These are phyloP conservation scores for Erigeron philadelphicus DNA, from an alignment of 140 eudicot species.

Conservation along the genomic window DNA sequence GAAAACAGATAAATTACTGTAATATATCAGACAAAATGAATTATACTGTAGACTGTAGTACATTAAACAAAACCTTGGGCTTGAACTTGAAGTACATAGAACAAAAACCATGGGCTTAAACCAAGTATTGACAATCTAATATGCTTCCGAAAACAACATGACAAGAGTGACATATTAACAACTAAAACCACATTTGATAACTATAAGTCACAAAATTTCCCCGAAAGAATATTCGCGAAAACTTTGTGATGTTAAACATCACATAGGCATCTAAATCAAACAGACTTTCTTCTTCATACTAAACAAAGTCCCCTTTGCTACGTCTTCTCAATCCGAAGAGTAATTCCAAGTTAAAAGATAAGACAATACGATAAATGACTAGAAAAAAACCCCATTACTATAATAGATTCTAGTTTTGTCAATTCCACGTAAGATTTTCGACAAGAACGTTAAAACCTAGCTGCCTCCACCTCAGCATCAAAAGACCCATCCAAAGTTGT, in stretches of 20 bases:
- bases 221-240: slow-evolving; percentile 1
- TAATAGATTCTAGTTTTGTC: slow-evolving; percentile 3
- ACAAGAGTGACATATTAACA: background rate
- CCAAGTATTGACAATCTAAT: background rate
- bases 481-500: slow-evolving; percentile 7
- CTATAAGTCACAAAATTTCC: background rate
- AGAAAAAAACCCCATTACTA: slow-evolving; percentile 1
- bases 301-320: background rate
- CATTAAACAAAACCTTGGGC: no score
- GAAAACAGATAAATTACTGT: no score
- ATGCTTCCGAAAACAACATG: background rate
- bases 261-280: background rate
- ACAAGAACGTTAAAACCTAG: slow-evolving; percentile 15
- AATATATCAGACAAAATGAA: no score
- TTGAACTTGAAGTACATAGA: background rate
- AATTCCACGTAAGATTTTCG: slow-evolving; percentile 8
- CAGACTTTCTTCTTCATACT: background rate
- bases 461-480: slow-evolving; percentile 13
- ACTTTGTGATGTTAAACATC: background rate
- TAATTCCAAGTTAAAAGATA: background rate
- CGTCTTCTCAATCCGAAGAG: background rate
- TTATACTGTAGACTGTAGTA: no score
- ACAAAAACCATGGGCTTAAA: background rate
- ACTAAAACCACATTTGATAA: background rate
- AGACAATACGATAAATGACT: background rate